phyloP scores from a whole-genome alignment of 2,329 filamentous ascomycete species.

The Elsinoe necatrix region DNA sequence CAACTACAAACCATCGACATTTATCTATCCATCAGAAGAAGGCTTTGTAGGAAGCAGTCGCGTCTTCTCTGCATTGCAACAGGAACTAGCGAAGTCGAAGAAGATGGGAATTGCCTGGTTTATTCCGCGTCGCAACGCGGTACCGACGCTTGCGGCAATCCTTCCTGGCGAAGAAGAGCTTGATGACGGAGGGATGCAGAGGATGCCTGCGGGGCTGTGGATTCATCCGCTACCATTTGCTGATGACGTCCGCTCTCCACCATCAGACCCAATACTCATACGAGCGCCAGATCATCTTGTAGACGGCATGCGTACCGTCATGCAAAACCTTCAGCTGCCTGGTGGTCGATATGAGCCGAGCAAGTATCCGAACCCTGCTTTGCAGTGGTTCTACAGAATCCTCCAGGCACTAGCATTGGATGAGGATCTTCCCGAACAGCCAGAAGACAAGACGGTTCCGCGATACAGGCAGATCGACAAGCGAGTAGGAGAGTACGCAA shows the following conservation, averaged over 20 bases:
- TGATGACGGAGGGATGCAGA: conserved; percentile 58
- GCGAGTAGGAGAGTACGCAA: conserved; percentile 68
- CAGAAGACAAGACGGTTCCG: conserved; percentile 72
- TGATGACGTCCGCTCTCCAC: conserved; percentile 72
- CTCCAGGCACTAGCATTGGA: conserved; percentile 85
- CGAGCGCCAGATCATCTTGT: conserved; percentile 61
- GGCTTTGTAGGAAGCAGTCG: conserved; percentile 84
- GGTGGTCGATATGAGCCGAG: conserved; percentile 74
- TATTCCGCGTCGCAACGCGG: conserved; percentile 69
- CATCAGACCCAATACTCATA: conserved; percentile 52
- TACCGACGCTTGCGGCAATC: conserved; percentile 71
- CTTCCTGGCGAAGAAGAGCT: conserved; percentile 62
- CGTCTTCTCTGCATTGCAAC: conserved; percentile 83
- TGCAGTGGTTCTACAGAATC: conserved; percentile 97
- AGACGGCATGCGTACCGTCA: conserved; percentile 70
- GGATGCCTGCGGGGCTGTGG: conserved; percentile 78
- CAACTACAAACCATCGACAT: conserved; percentile 74
- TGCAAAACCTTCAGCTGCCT: conserved; percentile 82
- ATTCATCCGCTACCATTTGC: conserved; percentile 79
- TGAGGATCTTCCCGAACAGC: conserved; percentile 70
- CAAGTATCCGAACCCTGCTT: conserved; percentile 73
- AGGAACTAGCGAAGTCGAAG: conserved; percentile 69
- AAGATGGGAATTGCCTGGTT: conserved; percentile 89
- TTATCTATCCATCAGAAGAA: conserved; percentile 89
- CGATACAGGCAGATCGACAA: conserved; percentile 84